Percentiles rank a stretch among this genome's conserved stretches.
Evolutionary conservation across 2,329 filamentous ascomycete species (phyloP).

Genomic region (Magnaporthiopsis rhizophila): DNA sequence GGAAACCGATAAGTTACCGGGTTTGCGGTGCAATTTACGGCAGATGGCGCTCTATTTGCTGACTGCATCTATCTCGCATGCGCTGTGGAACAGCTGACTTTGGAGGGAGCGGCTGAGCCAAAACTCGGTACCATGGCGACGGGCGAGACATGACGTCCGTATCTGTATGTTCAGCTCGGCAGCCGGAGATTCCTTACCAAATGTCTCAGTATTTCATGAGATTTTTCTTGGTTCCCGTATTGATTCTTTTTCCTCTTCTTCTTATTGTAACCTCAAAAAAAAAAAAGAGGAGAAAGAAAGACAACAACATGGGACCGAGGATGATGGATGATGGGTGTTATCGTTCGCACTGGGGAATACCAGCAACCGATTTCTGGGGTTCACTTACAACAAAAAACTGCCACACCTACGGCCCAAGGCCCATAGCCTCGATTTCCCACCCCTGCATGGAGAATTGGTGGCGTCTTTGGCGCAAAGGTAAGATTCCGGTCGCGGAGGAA

Average conservation of each 20-base stretch:
- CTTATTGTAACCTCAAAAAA: background rate
- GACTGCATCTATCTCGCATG: background rate
- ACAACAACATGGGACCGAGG: too few species aligned
- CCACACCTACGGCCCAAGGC: too few species aligned
- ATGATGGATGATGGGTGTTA: too few species aligned
- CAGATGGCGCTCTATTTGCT: background rate
- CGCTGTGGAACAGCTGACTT: background rate
- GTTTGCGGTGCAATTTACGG: background rate
- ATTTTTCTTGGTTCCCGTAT: background rate
- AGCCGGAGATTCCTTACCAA: background rate
- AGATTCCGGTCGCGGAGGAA: background rate
- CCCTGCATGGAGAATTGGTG: background rate
- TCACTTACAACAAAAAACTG: background rate
- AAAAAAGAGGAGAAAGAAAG: too few species aligned
- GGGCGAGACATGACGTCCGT: background rate
- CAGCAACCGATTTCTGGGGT: background rate
- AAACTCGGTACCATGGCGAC: background rate
- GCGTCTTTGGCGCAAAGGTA: background rate
- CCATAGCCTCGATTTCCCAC: background rate
- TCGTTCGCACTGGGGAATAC: background rate
- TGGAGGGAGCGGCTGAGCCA: background rate
- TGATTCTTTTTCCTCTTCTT: background rate
- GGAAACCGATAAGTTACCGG: too few species aligned
- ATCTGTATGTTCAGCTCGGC: background rate
- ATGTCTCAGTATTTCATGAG: background rate